A percentile compares a stretch with the other conserved stretches of the same genome.
Evolutionary conservation across 495 filamentous ascomycete species (phyloP).

Genomic region (Podospora sp.): DNA sequence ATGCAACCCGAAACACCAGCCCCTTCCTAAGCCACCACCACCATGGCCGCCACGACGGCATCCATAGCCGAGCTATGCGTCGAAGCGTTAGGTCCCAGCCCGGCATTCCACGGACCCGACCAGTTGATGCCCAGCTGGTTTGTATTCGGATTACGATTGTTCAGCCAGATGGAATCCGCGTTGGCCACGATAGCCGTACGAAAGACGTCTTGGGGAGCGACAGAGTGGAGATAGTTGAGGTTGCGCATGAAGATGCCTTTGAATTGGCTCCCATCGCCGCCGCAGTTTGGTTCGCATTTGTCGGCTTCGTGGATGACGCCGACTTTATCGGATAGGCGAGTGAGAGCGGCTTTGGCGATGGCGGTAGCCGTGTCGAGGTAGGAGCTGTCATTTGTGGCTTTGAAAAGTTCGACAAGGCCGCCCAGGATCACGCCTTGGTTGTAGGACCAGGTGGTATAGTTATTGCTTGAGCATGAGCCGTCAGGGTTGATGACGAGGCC

Average conservation of each 20-base stretch:
- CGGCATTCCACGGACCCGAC: slow-evolving; percentile 60
- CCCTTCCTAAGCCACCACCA: slow-evolving; percentile 26
- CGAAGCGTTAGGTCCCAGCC: slow-evolving; percentile 39
- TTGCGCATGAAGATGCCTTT: slow-evolving; percentile 81
- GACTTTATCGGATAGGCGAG: slow-evolving; percentile 52
- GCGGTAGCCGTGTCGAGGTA: slow-evolving; percentile 57
- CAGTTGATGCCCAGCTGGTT: slow-evolving; percentile 61
- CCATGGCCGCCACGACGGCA: slow-evolving; percentile 67
- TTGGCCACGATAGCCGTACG: slow-evolving; percentile 60
- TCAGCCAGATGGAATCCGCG: slow-evolving; percentile 68
- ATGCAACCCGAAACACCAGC: neutral
- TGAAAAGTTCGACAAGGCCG: slow-evolving; percentile 67
- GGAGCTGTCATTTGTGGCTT: slow-evolving; percentile 54
- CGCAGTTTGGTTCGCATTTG: slow-evolving; percentile 64
- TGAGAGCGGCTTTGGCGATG: slow-evolving; percentile 69
- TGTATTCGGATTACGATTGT: slow-evolving; percentile 52
- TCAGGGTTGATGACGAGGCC: slow-evolving; percentile 52
- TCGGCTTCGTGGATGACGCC: slow-evolving; percentile 65
- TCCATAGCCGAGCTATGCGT: slow-evolving; percentile 72
- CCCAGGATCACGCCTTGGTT: slow-evolving; percentile 82
- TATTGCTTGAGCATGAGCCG: slow-evolving; percentile 66
- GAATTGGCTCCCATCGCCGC: slow-evolving; percentile 67
- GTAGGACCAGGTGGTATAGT: slow-evolving; percentile 67
- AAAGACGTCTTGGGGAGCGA: slow-evolving; percentile 53
- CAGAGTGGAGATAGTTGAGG: slow-evolving; percentile 58